phyloP scores from a whole-genome alignment of 768 basidiomycete species.

The Tylopilus vinaceipallidus region DNA sequence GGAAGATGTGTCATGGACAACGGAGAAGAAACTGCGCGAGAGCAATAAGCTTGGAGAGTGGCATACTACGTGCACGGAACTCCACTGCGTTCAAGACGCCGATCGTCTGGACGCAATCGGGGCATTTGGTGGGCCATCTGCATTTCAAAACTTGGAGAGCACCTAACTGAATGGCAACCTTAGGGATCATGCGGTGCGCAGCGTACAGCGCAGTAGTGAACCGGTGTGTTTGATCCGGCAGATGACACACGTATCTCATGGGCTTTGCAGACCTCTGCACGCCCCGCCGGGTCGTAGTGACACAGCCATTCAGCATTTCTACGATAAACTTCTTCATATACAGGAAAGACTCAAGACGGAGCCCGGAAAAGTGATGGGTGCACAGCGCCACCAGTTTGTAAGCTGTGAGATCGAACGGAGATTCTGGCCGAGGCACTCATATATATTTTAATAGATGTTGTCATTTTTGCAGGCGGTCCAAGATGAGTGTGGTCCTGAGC shows the following conservation, averaged over 20 bases:
- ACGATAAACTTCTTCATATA: conserved; percentile 82
- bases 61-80: conserved; percentile 70
- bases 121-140: conserved; percentile 57
- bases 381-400: conserved; percentile 71
- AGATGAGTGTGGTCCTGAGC: conserved; percentile 43
- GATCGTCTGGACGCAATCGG: conserved; percentile 80
- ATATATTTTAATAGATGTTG: conserved; percentile 46
- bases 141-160: neutral
- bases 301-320: conserved; percentile 78
- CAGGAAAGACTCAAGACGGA: conserved; percentile 74
- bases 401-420: conserved; percentile 14
- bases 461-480: conserved; percentile 59
- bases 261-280: conserved; percentile 39
- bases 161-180: neutral
- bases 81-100: conserved; percentile 82
- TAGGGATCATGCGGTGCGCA: conserved; percentile 66
- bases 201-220: conserved; percentile 60
- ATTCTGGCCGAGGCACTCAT: conserved; percentile 2
- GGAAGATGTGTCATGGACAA: conserved; percentile 83
- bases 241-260: neutral
- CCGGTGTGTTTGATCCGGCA: conserved; percentile 31
- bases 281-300: conserved; percentile 47
- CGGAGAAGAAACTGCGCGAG: conserved; percentile 66
- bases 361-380: conserved; percentile 64
- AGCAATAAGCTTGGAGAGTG: conserved; percentile 57